Evolutionary conservation across 345 rosid species (phyloP), one percentile per base, ranked within the genome.

Genomic region (Bruguiera gymnorhiza): DNA sequence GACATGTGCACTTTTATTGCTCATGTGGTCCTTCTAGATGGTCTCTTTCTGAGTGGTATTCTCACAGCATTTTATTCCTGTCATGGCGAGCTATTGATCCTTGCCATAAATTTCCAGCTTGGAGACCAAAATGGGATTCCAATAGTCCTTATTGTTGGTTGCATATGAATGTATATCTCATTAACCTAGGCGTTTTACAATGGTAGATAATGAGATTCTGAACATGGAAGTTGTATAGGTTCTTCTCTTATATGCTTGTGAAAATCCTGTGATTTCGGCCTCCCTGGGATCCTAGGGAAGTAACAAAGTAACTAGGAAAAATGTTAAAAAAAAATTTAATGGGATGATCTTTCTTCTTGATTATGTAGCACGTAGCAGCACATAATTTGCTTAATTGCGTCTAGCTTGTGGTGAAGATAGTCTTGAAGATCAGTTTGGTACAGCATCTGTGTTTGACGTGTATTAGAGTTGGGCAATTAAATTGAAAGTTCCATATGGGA

Each of bases 1-100:
- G 63, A 66, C 39, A 67, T 57, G 71, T 56, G 50, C 48, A 66
- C 71, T 66, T 24, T 63, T 63, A 54, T 37, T 63, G 70, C 43
- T 52, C n/a, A 63, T 66, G 81, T 78, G 84, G 80, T 84, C 87
- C 85, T 74, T 19, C 63, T 75, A 19, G 73, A 72, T 72, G 10
- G 51, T 63, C 61, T 39, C 66, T 77, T 52, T 23, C 5, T 20
- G 21, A 16, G 76, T 73, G 85, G 84, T 75, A 79, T 82, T 78
- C 73, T 32, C 18, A 13, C 9, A 5, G 37, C n/a, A 63, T 63
- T 63, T 56, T 46, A 53, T 70, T 61, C 73, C 58, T 73, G 53
- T 55, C 5, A 2, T 58, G 51, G 63, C 63, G 52, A 50, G n/a
- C 31, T 24, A 27, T 67, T 26, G 65, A 29, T 43, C 51, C 51